A percentile compares a stretch with the other conserved stretches of the same genome.
These are phyloP conservation scores for Xylaria sp. DNA, from an alignment of 2,329 filamentous ascomycete genomes.

Conservation along the genomic window DNA sequence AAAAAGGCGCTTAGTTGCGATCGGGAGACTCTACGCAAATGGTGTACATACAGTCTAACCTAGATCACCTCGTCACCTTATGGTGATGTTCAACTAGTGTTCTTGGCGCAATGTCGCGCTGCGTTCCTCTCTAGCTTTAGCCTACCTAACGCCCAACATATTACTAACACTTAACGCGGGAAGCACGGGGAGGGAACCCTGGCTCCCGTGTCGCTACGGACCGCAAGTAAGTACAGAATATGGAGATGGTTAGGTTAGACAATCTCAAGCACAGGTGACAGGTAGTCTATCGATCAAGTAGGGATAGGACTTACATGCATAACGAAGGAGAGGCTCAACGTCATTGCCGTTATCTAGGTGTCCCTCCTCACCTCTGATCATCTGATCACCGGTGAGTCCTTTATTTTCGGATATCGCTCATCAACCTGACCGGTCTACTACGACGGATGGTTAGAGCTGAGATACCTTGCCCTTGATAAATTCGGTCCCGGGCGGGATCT, in stretches of 20 bases:
- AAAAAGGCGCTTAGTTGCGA: conserved; percentile 24
- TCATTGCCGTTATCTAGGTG: conserved; percentile 1
- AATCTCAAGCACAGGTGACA: conserved; percentile 4
- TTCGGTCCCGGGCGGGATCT: conserved; percentile 33
- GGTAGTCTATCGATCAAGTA: conserved; percentile 6
- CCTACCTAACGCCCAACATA: conserved; percentile 2
- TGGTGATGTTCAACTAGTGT: conserved; percentile 9
- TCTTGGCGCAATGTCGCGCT: conserved; percentile 19
- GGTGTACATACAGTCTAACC: not conserved
- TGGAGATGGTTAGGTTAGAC: not conserved
- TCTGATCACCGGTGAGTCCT: conserved; percentile 1
- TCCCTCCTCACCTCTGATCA: conserved; percentile 16
- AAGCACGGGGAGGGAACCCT: conserved; percentile 30
- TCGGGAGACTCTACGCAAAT: conserved; percentile 3
- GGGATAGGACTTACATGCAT: not conserved
- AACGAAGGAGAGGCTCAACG: not conserved
- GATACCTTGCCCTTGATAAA: conserved; percentile 16
- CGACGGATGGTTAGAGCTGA: conserved; percentile 12
- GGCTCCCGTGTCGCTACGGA: conserved; percentile 32
- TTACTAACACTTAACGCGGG: conserved; percentile 18
- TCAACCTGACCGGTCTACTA: conserved; percentile 10
- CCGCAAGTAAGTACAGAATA: conserved; percentile 25
- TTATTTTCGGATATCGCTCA: conserved; percentile 14
- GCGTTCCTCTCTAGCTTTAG: not conserved
- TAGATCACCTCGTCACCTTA: conserved; percentile 24